These are phyloP conservation scores for Emmonsia crescens DNA, from an alignment of 2,329 filamentous ascomycete genomes.

Conservation along the genomic window DNA sequence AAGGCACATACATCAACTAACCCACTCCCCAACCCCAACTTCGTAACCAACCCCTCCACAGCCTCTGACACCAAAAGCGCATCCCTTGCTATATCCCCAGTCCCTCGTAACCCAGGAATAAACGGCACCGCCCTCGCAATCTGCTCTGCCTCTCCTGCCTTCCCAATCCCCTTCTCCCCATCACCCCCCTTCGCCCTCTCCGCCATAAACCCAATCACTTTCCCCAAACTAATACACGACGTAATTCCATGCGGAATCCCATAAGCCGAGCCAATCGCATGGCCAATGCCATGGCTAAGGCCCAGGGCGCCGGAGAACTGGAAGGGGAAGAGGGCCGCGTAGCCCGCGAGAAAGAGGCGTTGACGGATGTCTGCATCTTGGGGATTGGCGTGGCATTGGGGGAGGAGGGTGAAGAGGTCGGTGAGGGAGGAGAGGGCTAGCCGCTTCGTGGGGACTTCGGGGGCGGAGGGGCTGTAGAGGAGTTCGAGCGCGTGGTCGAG, in stretches of 20 bases:
- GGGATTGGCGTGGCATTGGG: conserved; percentile 7
- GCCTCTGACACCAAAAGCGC: conserved; percentile 10
- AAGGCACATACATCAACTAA: conserved; percentile 7
- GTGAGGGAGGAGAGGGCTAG: conserved; percentile 8
- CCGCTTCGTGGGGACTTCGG: conserved; percentile 10
- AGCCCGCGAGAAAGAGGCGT: conserved; percentile 9
- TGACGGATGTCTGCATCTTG: conserved; percentile 12
- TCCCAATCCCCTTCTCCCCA: neutral
- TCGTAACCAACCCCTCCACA: conserved; percentile 11
- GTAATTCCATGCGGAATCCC: conserved; percentile 13
- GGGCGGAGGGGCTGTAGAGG: conserved; percentile 10
- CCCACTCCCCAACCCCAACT: conserved; percentile 1
- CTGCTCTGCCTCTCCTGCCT: conserved; percentile 10
- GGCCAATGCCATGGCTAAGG: conserved; percentile 11
- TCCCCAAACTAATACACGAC: conserved; percentile 11
- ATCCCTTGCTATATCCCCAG: conserved; percentile 13
- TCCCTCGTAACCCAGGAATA: conserved; percentile 12
- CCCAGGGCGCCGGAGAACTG: conserved; percentile 7
- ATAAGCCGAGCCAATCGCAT: conserved; percentile 12
- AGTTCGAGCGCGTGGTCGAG: conserved; percentile 13
- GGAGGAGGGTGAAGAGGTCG: conserved; percentile 10
- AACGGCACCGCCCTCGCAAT: conserved; percentile 19
- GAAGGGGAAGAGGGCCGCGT: conserved; percentile 10
- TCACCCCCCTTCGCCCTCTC: conserved; percentile 7
- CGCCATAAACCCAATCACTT: conserved; percentile 7